These are phyloP conservation scores for Meredithiella fracta DNA, from an alignment of 2,329 filamentous ascomycete genomes.

Conservation along the genomic window DNA sequence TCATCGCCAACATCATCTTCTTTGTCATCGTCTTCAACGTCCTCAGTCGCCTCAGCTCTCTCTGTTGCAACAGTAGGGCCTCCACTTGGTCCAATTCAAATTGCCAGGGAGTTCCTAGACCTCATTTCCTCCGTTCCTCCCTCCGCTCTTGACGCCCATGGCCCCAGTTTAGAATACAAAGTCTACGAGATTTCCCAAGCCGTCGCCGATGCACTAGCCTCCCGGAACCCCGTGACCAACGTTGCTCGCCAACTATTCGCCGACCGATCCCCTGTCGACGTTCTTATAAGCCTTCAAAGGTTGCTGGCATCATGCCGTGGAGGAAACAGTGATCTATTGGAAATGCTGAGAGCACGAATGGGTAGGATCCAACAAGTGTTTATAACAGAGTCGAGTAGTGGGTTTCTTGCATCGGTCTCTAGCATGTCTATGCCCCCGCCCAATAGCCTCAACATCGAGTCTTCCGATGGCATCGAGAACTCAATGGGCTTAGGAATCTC, in stretches of 20 bases:
- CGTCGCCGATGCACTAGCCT: constrained; percentile 25
- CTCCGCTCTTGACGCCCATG: constrained; percentile 32
- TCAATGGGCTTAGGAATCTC: not conserved
- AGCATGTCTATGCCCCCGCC: not conserved
- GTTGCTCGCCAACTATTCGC: constrained; percentile 10
- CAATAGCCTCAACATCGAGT: too few relatives aligned
- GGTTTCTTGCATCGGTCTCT: not conserved
- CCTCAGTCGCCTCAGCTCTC: not conserved
- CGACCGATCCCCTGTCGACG: constrained; percentile 19
- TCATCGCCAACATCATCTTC: not conserved
- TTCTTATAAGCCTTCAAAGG: constrained; percentile 24
- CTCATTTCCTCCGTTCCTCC: constrained; percentile 28
- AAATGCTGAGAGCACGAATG: constrained; percentile 21
- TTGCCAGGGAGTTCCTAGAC: constrained; percentile 29
- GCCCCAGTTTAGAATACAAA: constrained; percentile 32
- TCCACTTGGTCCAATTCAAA: constrained; percentile 24
- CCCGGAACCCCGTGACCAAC: constrained; percentile 3
- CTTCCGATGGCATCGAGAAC: not conserved
- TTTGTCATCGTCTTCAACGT: not conserved
- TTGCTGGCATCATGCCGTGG: constrained; percentile 27
- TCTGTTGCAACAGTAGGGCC: not conserved
- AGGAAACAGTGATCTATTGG: constrained; percentile 26
- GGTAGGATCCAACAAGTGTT: constrained; percentile 14
- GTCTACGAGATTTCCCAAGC: constrained; percentile 31
- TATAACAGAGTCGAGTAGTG: not conserved